Conservation (phyloP, 257 asterid genomes). For the Ligustrum vulgare region DNA sequence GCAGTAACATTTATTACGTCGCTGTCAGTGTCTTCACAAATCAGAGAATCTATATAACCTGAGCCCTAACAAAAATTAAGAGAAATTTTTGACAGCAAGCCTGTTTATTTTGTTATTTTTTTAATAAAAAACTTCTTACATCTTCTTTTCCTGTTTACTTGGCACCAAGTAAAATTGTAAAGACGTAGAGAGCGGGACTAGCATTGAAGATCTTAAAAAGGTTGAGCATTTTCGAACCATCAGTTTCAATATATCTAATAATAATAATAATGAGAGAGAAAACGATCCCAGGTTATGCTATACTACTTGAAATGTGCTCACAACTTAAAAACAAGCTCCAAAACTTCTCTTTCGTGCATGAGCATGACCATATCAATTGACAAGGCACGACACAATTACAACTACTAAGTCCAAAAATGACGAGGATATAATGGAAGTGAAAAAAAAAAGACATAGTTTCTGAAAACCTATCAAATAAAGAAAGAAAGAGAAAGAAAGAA, state of each 20-base stretch:
- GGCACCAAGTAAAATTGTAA: background rate
- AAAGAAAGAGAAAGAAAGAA: too few species aligned
- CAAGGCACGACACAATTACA: background rate
- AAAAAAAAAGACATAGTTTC: too few species aligned
- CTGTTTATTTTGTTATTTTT: background rate
- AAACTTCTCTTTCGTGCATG: background rate
- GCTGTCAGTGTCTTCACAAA: background rate
- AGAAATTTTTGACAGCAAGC: background rate
- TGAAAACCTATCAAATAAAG: too few species aligned
- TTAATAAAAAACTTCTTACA: background rate
- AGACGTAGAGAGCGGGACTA: background rate
- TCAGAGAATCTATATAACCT: conserved; percentile 14
- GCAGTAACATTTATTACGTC: conserved; percentile 11
- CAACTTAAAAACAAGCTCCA: background rate
- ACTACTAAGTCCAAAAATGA: background rate
- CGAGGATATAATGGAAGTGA: background rate
- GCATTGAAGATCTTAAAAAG: background rate
- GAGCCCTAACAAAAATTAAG: background rate
- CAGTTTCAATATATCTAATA: background rate
- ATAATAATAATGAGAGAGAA: background rate
- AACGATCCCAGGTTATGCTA: background rate
- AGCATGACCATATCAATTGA: background rate
- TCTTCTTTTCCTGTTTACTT: background rate
- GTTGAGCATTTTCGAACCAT: background rate
- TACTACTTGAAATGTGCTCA: background rate